Conservation (phyloP, 2,329 filamentous ascomycete genomes). For the Fusarium poae region DNA sequence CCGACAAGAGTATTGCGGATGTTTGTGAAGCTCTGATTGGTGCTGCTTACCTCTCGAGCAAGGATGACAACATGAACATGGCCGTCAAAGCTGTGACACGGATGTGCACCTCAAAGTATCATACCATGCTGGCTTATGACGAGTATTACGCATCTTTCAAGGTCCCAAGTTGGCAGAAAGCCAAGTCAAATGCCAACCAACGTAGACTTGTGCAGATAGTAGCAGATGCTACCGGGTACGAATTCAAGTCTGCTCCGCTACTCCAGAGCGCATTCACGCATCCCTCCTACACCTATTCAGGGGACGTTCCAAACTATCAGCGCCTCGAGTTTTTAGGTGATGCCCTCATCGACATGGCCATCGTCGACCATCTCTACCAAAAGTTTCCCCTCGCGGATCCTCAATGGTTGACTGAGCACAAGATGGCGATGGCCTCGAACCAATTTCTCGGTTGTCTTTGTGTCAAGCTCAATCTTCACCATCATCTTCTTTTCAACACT, state of each 20-base stretch:
- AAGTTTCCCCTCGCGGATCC: constrained; percentile 84
- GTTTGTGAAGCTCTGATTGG: constrained; percentile 96
- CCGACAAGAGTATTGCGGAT: constrained; percentile 92
- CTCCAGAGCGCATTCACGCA: constrained; percentile 90
- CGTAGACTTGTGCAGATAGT: constrained; percentile 75
- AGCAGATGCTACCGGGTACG: constrained; percentile 67
- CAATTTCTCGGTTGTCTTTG: constrained; percentile 89
- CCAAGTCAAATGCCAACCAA: constrained; percentile 73
- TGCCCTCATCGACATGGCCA: constrained; percentile 86
- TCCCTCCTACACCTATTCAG: constrained; percentile 81
- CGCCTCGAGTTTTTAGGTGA: constrained; percentile 94
- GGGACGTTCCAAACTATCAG: constrained; percentile 86
- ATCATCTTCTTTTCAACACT: constrained; percentile 73
- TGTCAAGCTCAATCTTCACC: constrained; percentile 82
- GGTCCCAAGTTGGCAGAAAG: constrained; percentile 78
- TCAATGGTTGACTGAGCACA: constrained; percentile 98
- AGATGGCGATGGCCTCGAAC: constrained; percentile 99
- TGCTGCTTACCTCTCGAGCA: constrained; percentile 74
- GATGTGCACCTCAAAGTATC: constrained; percentile 77
- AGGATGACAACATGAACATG: constrained; percentile 64
- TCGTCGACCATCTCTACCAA: constrained; percentile 85
- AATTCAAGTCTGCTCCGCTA: constrained; percentile 80
- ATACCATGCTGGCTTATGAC: constrained; percentile 75
- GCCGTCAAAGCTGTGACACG: constrained; percentile 74
- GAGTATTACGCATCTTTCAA: constrained; percentile 81